These are phyloP conservation scores for Psilocybe cubensis DNA, from an alignment of 768 basidiomycete species.

Conservation along the genomic window DNA sequence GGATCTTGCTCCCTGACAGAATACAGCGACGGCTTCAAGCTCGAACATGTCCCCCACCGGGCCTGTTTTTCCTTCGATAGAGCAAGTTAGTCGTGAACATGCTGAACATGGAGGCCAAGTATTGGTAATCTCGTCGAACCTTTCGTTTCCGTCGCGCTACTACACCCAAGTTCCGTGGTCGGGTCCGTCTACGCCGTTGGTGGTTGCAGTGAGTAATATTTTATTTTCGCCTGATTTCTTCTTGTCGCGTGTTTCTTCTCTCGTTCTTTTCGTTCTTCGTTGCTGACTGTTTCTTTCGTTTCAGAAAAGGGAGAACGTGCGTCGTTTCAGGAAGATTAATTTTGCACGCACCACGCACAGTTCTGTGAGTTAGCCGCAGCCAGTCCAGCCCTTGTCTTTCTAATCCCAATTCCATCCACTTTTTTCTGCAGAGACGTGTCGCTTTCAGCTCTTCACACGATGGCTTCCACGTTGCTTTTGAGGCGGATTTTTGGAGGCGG, in stretches of 20 bases:
- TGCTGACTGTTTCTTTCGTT: not conserved
- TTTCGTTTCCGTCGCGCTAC: conserved; percentile 7
- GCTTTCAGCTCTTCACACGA: not conserved
- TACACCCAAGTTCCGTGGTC: conserved; percentile 8
- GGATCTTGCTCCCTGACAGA: not conserved
- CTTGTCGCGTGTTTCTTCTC: not conserved
- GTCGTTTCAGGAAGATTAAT: not conserved
- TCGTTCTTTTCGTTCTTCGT: not conserved
- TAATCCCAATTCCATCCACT: not conserved
- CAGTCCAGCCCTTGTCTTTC: not conserved
- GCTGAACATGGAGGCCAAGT: not conserved
- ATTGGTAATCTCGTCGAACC: conserved; percentile 7
- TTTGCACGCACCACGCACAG: not conserved
- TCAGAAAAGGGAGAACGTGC: not conserved
- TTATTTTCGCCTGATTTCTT: not conserved
- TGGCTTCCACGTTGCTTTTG: conserved; percentile 3
- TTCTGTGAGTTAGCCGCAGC: not conserved
- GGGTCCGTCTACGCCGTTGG: conserved; percentile 1
- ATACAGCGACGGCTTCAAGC: not conserved
- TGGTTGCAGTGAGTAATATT: conserved; percentile 2
- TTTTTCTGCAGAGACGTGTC: not conserved
- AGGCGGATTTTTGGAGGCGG: conserved; percentile 2
- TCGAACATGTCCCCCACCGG: conserved; percentile 9
- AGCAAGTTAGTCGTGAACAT: not conserved
- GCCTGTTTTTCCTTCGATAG: conserved; percentile 3